A percentile compares a stretch with the other conserved stretches of the same genome.
Conservation (phyloP, 805 yeast species). For the Candida qinlingensis region DNA sequence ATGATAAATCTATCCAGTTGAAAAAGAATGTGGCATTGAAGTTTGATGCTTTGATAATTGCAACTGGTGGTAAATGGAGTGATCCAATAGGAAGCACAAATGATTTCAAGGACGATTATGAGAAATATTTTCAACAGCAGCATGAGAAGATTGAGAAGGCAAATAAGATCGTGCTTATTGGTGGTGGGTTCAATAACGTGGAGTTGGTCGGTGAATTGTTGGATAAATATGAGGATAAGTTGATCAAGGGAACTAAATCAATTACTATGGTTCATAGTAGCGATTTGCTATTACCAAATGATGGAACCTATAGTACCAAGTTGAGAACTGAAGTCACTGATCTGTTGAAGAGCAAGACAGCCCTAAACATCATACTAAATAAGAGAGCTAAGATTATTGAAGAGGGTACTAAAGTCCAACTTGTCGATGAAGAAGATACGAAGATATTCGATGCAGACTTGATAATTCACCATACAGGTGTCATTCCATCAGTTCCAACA, state of each 20-base stretch:
- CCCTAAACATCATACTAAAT: slow-evolving; percentile 8
- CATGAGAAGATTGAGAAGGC: slow-evolving; percentile 20
- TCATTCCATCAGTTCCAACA: slow-evolving; percentile 11
- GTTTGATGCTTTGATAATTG: slow-evolving; percentile 25
- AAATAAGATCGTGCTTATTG: slow-evolving; percentile 26
- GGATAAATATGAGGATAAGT: slow-evolving; percentile 15
- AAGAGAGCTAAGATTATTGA: slow-evolving; percentile 2
- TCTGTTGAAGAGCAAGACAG: slow-evolving; percentile 1
- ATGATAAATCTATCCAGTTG: slow-evolving; percentile 14
- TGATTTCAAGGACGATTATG: slow-evolving; percentile 12
- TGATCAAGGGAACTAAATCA: slow-evolving; percentile 11
- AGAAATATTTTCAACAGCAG: slow-evolving; percentile 11
- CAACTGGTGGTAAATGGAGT: slow-evolving; percentile 28
- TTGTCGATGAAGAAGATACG: slow-evolving; percentile 9
- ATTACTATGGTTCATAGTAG: slow-evolving; percentile 16
- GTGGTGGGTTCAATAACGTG: slow-evolving; percentile 29
- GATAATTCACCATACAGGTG: slow-evolving; percentile 8
- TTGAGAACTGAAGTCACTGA: slow-evolving; percentile 14
- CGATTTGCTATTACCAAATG: slow-evolving; percentile 11
- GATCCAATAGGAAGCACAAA: slow-evolving; percentile 21
- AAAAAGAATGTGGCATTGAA: slow-evolving; percentile 5
- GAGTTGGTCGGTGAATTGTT: slow-evolving; percentile 31
- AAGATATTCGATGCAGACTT: slow-evolving; percentile 10
- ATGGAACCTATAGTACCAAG: slow-evolving; percentile 6
- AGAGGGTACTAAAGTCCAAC: slow-evolving; percentile 2